Percentiles rank a stretch among this genome's conserved stretches.
Conservation (phyloP, 1,284 basidiomycete genomes). For the Puccinia brachypodii region DNA sequence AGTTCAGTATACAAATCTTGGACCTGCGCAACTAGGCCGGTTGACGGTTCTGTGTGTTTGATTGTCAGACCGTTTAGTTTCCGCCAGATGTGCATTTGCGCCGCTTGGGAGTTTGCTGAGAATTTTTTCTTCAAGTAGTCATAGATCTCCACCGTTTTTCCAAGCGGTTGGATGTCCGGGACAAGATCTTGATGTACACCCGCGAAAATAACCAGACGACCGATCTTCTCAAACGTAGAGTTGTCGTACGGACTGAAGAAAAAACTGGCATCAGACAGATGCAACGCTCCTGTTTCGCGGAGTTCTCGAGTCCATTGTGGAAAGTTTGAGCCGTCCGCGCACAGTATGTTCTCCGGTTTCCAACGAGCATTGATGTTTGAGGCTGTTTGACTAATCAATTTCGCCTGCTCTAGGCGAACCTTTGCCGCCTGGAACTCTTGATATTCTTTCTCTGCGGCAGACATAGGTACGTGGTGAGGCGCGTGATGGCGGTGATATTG, state of each 20-base stretch:
- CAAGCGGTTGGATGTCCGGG: not conserved
- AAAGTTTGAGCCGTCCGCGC: not conserved
- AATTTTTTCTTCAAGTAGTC: not conserved
- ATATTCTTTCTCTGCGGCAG: not conserved
- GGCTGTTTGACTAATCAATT: not conserved
- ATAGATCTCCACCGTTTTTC: not conserved
- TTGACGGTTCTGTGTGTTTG: not conserved
- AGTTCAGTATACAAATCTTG: not conserved
- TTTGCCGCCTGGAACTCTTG: not conserved
- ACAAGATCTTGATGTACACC: not conserved
- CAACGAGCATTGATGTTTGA: not conserved
- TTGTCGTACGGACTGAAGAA: not conserved
- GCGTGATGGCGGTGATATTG: no score
- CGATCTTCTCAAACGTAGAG: not conserved
- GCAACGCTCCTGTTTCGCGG: not conserved
- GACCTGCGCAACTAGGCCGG: not conserved
- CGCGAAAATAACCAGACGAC: not conserved
- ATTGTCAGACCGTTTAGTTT: not conserved
- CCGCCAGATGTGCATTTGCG: not conserved
- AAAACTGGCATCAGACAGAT: not conserved
- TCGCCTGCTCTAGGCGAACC: not conserved
- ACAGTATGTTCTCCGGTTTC: not conserved
- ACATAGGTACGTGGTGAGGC: no score
- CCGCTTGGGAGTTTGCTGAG: not conserved
- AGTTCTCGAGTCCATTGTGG: not conserved